These are phyloP conservation scores for Lomentospora prolificans DNA, from an alignment of 2,329 filamentous ascomycete genomes.

Conservation along the genomic window DNA sequence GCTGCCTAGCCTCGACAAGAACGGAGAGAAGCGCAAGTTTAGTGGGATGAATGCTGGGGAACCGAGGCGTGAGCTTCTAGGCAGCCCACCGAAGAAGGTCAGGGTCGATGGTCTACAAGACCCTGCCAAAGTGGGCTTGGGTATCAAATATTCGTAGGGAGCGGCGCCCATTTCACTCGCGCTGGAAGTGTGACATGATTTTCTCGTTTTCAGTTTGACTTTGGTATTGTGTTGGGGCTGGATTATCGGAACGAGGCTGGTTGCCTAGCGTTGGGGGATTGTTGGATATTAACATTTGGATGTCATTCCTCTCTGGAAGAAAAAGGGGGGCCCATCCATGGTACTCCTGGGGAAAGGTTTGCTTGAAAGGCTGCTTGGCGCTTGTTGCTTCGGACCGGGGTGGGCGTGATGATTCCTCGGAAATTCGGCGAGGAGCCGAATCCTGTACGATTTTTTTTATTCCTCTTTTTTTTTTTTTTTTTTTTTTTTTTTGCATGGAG, in stretches of 20 bases:
- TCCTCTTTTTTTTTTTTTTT: background rate
- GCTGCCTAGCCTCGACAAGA: background rate
- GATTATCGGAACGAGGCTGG: too few relatives aligned
- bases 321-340: too few relatives aligned
- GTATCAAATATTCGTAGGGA: slow-evolving; percentile 37
- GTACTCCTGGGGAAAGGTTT: too few relatives aligned
- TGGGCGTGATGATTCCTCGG: background rate
- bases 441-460: background rate
- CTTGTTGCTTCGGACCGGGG: background rate
- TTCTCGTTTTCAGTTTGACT: background rate
- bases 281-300: too few relatives aligned
- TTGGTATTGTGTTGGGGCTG: background rate
- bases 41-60: slow-evolving; percentile 2
- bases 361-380: too few relatives aligned
- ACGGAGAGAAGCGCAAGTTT: slow-evolving; percentile 11
- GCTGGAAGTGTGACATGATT: too few relatives aligned
- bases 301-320: too few relatives aligned
- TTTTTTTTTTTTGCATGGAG: background rate
- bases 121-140: slow-evolving; percentile 35
- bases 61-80: background rate
- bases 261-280: too few relatives aligned
- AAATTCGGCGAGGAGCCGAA: too few relatives aligned
- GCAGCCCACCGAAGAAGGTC: slow-evolving; percentile 42
- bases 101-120: slow-evolving; percentile 29
- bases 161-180: too few relatives aligned